phyloP scores from a whole-genome alignment of 2,329 filamentous ascomycete species.

The Huntiella decipiens region DNA sequence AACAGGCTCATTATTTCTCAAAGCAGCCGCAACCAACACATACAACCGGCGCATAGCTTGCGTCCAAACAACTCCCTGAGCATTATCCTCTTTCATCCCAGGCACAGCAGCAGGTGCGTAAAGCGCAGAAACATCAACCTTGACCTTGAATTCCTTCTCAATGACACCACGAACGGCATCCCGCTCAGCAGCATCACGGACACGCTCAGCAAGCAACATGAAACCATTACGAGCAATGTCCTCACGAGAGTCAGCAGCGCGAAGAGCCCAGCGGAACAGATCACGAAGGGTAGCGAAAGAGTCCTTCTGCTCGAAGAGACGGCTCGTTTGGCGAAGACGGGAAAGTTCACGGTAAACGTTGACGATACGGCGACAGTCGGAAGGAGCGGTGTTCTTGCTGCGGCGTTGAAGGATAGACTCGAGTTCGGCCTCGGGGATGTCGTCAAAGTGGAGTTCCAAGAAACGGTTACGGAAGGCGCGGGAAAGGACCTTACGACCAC shows the following conservation, averaged over 20 bases:
- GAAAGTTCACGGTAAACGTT: conserved; percentile 87
- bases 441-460: conserved; percentile 90
- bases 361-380: conserved; percentile 81
- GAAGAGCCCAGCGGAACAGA: conserved; percentile 83
- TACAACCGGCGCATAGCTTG: conserved; percentile 83
- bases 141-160: conserved; percentile 75
- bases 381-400: conserved; percentile 69
- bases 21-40: conserved; percentile 67
- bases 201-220: conserved; percentile 87
- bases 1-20: conserved; percentile 83
- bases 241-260: conserved; percentile 67
- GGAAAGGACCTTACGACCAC: conserved; percentile 80
- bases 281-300: conserved; percentile 94
- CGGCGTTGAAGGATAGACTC: conserved; percentile 79
- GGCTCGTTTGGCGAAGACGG: conserved; percentile 67
- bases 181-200: conserved; percentile 78
- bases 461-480: conserved; percentile 94
- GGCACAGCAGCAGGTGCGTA: conserved; percentile 38
- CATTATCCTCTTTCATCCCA: conserved; percentile 26
- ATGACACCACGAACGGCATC: conserved; percentile 71
- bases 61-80: conserved; percentile 73
- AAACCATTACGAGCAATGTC: conserved; percentile 84
- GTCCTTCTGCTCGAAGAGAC: conserved; percentile 91
- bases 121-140: conserved; percentile 52
- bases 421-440: conserved; percentile 88